Percentiles rank a stretch among this genome's conserved stretches.
These are phyloP conservation scores for Sphaerulina musiva DNA, from an alignment of 2,329 filamentous ascomycete species.

Conservation along the genomic window DNA sequence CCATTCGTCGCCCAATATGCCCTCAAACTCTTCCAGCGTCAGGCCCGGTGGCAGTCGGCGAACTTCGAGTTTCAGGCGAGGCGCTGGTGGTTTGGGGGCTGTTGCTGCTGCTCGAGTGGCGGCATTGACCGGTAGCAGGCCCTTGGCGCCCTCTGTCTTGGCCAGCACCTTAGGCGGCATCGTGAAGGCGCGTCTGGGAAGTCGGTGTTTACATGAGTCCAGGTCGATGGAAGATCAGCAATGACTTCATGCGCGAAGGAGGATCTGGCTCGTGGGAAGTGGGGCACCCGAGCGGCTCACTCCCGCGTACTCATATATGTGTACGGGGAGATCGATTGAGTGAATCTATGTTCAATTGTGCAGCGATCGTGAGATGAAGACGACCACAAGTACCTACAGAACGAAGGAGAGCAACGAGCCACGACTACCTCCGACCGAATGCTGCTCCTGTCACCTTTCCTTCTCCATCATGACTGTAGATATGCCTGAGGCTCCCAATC, in stretches of 20 bases:
- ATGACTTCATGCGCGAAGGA: conserved; percentile 2
- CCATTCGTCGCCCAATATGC: conserved; percentile 72
- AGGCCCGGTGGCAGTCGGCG: conserved; percentile 80
- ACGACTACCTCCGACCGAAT: too few species aligned
- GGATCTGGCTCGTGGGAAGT: neutral
- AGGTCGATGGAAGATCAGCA: neutral
- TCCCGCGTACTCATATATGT: too few species aligned
- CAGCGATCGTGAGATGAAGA: too few species aligned
- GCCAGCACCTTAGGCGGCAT: conserved; percentile 33
- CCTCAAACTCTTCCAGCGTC: conserved; percentile 69
- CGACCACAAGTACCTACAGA: too few species aligned
- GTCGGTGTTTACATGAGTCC: neutral
- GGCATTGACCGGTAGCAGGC: conserved; percentile 30
- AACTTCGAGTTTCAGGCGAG: conserved; percentile 76
- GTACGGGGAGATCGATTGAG: too few species aligned
- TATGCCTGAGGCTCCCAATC: too few species aligned
- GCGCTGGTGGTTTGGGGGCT: conserved; percentile 41
- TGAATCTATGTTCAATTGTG: too few species aligned
- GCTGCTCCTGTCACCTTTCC: too few species aligned
- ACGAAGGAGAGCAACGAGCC: too few species aligned
- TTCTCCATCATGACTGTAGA: too few species aligned
- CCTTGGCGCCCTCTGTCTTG: conserved; percentile 25
- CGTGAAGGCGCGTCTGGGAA: neutral
- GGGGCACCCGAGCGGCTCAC: too few species aligned
- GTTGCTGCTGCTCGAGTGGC: conserved; percentile 25